Evolutionary conservation across 441 rosid genomes (phyloP), one percentile per base, ranked within the genome.

Genomic region (Capsella rubella): DNA sequence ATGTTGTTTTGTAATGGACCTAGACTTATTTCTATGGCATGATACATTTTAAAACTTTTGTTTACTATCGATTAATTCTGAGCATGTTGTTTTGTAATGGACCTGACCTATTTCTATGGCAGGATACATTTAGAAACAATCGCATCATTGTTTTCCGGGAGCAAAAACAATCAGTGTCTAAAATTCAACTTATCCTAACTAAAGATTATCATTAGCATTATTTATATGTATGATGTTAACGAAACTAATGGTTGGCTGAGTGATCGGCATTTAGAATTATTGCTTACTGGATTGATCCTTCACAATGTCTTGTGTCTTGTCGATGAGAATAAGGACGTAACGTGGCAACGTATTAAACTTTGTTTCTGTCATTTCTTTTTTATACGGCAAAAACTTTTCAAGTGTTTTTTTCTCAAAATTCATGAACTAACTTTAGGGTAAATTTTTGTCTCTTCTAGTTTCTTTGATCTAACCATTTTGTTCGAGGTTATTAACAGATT

Each of bases 251-350:
- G 50, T 25, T 70, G 37, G 67, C 25, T 10, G 28, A 25, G 46
- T 37, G 15, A 28, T 46, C 35, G 18, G 21, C 15, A 27, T 52
- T 57, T 9, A 6, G 37, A 46, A 34, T 46, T 46, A 46, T 46
- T 21, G 47, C 27, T 21, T 46, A 45, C 14, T 32, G 35, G 58
- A 45, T 5, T 54, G 63, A 67, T 57, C 12, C 28, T 46, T 69
- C 39, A 32, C 25, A 6, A 8, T 69, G 51, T 50, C 58, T 37
- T 71, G 43, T 69, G 51, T 50, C 58, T 37, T 71, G 43, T 60
- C 67, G 39, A 25, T 39, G 14, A 8, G n/a, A 12, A 34, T 12
- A 50, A n/a, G 2, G 49, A 35, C 21, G 0, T 3, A 69, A 69
- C 11, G 6, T 47, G 18, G 66, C 6, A 25, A 16, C 59, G 67